Evolutionary conservation across 164 flowering plant species (phyloP).

Genomic region (Platanus orientalis): DNA sequence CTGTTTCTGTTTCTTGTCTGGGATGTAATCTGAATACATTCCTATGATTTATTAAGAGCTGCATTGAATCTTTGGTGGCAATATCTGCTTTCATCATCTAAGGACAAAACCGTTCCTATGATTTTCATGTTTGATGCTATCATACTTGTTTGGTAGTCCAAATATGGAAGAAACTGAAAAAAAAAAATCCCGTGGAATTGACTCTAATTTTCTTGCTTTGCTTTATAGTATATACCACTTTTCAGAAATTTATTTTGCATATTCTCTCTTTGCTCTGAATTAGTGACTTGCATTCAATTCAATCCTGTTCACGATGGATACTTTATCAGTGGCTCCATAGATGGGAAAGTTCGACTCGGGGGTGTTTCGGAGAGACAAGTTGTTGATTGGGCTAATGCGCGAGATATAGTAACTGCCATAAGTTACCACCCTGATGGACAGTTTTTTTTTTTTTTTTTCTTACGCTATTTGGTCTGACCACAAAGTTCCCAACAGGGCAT

Average conservation of each 20-base stretch:
- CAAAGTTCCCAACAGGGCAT: not conserved
- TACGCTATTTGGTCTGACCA: not conserved
- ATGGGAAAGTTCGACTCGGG: slow-evolving; percentile 94
- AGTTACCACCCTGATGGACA: slow-evolving; percentile 78
- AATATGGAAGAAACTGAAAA: too few species aligned
- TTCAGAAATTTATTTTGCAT: slow-evolving; percentile 1
- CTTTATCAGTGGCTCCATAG: slow-evolving; percentile 86
- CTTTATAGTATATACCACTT: not conserved
- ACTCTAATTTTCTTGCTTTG: not conserved
- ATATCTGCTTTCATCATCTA: slow-evolving; percentile 75
- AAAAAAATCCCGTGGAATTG: not conserved
- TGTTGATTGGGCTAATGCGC: slow-evolving; percentile 73
- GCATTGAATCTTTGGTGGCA: slow-evolving; percentile 31
- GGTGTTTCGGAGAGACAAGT: slow-evolving; percentile 52
- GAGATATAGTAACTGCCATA: too few species aligned
- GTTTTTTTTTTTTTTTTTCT: slow-evolving; percentile 24
- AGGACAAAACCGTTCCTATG: slow-evolving; percentile 76
- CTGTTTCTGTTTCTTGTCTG: not conserved
- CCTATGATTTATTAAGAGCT: not conserved
- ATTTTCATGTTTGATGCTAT: too few species aligned
- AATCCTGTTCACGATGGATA: slow-evolving; percentile 67
- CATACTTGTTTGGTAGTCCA: too few species aligned
- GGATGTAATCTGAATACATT: not conserved
- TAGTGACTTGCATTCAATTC: slow-evolving; percentile 92
- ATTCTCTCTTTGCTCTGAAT: slow-evolving; percentile 16